Conservation (phyloP, 345 rosid species). For the Erodium maritimum region DNA sequence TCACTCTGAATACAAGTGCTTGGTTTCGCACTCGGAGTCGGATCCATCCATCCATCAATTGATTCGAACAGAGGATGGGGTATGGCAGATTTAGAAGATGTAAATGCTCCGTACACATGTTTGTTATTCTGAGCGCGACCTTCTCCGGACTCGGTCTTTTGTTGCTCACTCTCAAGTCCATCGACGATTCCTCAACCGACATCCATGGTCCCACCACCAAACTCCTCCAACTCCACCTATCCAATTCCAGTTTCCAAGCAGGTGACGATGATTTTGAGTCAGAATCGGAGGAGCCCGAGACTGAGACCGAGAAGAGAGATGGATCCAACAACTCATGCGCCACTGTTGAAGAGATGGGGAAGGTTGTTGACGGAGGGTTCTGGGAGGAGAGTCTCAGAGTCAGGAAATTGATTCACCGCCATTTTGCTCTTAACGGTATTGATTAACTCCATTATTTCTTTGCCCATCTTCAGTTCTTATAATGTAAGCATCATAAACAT, state of each 20-base stretch:
- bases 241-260: neutral
- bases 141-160: conserved; percentile 42
- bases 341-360: conserved; percentile 94
- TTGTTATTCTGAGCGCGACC: conserved; percentile 23
- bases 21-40: neutral
- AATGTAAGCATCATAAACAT: too few relatives aligned
- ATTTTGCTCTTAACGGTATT: conserved; percentile 52
- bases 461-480: neutral
- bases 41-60: neutral
- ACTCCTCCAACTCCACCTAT: neutral
- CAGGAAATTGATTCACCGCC: conserved; percentile 40
- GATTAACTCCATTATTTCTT: neutral
- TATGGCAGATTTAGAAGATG: conserved; percentile 31
- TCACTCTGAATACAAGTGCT: too few relatives aligned
- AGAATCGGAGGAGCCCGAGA: conserved; percentile 8
- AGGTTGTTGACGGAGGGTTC: conserved; percentile 39
- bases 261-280: too few relatives aligned
- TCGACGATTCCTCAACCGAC: conserved; percentile 30
- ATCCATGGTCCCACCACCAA: conserved; percentile 3
- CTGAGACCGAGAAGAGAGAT: conserved; percentile 3
- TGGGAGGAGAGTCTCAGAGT: conserved; percentile 57
- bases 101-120: conserved; percentile 26
- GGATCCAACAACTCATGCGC: conserved; percentile 39
- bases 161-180: conserved; percentile 36
- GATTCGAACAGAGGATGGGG: conserved; percentile 7